Percentiles rank a stretch among this genome's conserved stretches.
phyloP scores from a whole-genome alignment of 345 rosid genomes.

The Linum tenue region DNA sequence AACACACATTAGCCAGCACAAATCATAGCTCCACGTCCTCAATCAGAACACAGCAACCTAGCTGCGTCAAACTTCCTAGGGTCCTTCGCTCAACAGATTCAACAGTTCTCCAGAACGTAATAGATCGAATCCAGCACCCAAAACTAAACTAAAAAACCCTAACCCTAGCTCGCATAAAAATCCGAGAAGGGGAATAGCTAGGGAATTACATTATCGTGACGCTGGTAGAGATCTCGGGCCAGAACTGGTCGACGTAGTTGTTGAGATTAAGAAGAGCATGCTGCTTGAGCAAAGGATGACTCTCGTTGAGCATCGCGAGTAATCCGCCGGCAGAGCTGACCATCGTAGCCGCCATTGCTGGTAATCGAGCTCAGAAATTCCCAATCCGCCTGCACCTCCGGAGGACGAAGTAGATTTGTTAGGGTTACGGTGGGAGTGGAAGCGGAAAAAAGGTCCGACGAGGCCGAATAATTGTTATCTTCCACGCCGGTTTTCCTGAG shows the following conservation, averaged over 20 bases:
- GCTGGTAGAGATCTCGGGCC: constrained; percentile 99
- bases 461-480: background rate
- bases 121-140: constrained; percentile 16
- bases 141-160: background rate
- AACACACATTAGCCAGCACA: background rate
- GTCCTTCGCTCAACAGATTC: background rate
- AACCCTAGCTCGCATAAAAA: background rate
- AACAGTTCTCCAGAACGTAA: constrained; percentile 4
- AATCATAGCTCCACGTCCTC: background rate
- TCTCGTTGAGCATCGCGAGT: constrained; percentile 93
- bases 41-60: background rate
- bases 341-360: constrained; percentile 51
- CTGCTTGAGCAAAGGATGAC: constrained; percentile 66
- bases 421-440: background rate
- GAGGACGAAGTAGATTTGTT: background rate
- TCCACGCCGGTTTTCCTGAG: background rate
- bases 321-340: constrained; percentile 91
- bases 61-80: background rate
- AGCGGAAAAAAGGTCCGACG: background rate
- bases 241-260: constrained; percentile 74
- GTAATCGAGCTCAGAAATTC: background rate
- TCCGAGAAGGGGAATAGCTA: background rate
- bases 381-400: background rate
- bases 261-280: constrained; percentile 89
- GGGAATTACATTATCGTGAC: constrained; percentile 70